These are phyloP conservation scores for Stygiomarasmius scandens DNA, from an alignment of 1,284 basidiomycete genomes.

Conservation along the genomic window DNA sequence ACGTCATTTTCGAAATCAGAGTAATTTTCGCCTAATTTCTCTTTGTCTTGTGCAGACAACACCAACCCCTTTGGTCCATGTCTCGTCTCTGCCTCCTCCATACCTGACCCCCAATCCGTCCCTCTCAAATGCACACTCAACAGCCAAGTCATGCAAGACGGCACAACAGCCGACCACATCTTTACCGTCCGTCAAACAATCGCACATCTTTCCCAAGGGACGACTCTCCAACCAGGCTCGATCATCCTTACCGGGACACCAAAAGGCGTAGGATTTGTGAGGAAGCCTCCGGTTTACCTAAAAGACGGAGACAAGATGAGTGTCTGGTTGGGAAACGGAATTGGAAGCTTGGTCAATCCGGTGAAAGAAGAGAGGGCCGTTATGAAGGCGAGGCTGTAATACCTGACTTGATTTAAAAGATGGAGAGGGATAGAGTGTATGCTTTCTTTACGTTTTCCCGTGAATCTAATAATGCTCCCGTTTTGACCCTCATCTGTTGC, in stretches of 20 bases:
- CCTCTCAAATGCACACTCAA: constrained; percentile 72
- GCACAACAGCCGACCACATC: constrained; percentile 75
- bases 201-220: constrained; percentile 82
- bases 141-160: constrained; percentile 70
- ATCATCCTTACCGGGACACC: constrained; percentile 81
- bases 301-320: constrained; percentile 76
- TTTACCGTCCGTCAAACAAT: constrained; percentile 75
- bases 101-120: constrained; percentile 74
- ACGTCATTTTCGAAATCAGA: constrained; percentile 20
- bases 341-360: constrained; percentile 76
- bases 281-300: constrained; percentile 70
- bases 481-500: no score
- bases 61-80: constrained; percentile 79
- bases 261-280: constrained; percentile 77
- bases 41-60: no score
- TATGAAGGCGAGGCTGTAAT: constrained; percentile 42
- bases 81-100: constrained; percentile 64
- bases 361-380: constrained; percentile 63
- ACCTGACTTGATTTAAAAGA: no score
- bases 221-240: constrained; percentile 82
- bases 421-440: no score
- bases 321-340: constrained; percentile 65
- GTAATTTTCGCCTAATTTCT: no score
- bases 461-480: no score
- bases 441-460: no score